phyloP scores from a whole-genome alignment of 192 early-diverging fungal species.

The Kappamyces sp. region DNA sequence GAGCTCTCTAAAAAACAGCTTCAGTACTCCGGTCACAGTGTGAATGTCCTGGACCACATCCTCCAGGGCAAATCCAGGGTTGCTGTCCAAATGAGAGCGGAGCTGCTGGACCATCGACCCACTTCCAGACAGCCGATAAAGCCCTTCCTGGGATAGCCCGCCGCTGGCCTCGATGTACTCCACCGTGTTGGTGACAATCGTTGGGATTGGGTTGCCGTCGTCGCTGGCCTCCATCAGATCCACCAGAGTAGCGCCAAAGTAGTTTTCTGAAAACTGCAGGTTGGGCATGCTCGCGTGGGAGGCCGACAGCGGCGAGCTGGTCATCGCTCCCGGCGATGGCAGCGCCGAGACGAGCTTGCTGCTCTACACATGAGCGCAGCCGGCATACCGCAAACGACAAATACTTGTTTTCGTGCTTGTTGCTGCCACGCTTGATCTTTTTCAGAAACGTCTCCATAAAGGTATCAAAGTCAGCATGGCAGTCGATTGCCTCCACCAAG shows the following conservation, averaged over 20 bases:
- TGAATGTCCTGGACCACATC: conserved; percentile 70
- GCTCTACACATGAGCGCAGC: no score
- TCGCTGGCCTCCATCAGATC: conserved; percentile 53
- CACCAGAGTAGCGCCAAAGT: conserved; percentile 74
- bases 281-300: no score
- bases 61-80: conserved; percentile 49
- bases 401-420: no score
- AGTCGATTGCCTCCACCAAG: conserved; percentile 35
- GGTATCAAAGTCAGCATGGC: conserved; percentile 36
- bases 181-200: conserved; percentile 73
- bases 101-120: conserved; percentile 69
- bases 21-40: conserved; percentile 77
- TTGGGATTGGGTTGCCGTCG: conserved; percentile 67
- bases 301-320: conserved; percentile 18
- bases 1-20: conserved; percentile 93
- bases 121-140: conserved; percentile 87
- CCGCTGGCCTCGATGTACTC: conserved; percentile 73
- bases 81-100: conserved; percentile 64
- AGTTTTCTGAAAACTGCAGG: neutral
- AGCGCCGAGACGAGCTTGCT: no score
- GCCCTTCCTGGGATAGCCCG: conserved; percentile 54
- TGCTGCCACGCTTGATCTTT: conserved; percentile 30
- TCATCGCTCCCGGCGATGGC: no score
- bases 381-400: no score
- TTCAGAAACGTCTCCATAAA: conserved; percentile 18